phyloP scores from a whole-genome alignment of 139 green algal species.

The Zygnema cylindricum region DNA sequence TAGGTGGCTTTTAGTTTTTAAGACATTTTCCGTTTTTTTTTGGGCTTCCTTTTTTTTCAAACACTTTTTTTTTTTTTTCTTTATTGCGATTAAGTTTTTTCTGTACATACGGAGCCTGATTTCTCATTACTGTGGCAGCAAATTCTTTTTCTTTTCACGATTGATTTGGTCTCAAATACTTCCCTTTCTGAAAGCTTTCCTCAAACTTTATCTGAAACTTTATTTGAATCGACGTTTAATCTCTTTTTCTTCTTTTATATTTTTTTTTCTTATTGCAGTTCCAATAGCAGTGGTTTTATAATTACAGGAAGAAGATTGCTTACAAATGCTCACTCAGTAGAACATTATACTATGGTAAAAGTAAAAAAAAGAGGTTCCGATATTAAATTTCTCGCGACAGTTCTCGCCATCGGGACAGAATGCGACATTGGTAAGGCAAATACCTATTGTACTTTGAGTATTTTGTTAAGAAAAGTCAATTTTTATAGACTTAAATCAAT shows the following conservation, averaged over 20 bases:
- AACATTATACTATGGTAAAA: constrained; percentile 86
- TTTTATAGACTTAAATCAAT: too few species aligned
- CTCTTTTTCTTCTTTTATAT: not conserved
- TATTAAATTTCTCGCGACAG: constrained; percentile 85
- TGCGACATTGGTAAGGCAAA: constrained; percentile 91
- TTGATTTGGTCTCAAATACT: not conserved
- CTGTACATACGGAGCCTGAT: not conserved
- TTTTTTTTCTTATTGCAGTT: constrained; percentile 22
- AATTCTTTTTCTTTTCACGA: constrained; percentile 4
- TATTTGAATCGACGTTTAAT: not conserved
- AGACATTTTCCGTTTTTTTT: not conserved
- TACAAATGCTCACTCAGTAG: constrained; percentile 95
- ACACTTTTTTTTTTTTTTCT: not conserved
- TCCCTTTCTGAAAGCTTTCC: not conserved
- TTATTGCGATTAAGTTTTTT: not conserved
- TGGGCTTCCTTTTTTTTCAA: not conserved
- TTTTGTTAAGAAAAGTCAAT: too few species aligned
- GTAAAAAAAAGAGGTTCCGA: constrained; percentile 90
- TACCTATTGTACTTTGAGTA: too few species aligned
- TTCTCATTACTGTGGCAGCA: not conserved
- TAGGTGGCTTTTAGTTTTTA: not conserved
- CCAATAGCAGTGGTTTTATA: constrained; percentile 80
- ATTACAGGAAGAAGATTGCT: constrained; percentile 77
- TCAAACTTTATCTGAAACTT: not conserved
- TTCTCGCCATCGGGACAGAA: constrained; percentile 87